These are phyloP conservation scores for Xylaria sp. DNA, from an alignment of 2,329 filamentous ascomycete species.

Conservation along the genomic window DNA sequence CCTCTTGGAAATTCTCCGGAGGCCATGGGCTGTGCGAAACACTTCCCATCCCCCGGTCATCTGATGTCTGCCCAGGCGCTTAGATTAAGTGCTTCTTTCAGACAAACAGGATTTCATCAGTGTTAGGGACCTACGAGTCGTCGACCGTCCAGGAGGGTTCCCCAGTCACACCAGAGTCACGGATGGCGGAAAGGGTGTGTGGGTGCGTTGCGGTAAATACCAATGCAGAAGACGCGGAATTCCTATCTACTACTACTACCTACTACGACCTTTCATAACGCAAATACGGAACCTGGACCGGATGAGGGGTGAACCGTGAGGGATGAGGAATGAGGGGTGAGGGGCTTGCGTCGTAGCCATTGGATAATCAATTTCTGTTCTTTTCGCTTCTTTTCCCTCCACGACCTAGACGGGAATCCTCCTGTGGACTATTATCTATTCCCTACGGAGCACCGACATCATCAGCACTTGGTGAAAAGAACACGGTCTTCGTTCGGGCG, in stretches of 20 bases:
- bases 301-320: too few species aligned
- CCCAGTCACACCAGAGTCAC: conserved; percentile 14
- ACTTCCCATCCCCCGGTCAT: conserved; percentile 9
- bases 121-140: background rate
- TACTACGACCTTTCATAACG: background rate
- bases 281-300: background rate
- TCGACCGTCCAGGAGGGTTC: conserved; percentile 1
- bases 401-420: background rate
- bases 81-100: conserved; percentile 11
- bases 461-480: background rate
- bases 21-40: conserved; percentile 15
- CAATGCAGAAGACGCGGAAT: background rate
- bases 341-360: background rate
- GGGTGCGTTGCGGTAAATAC: conserved; percentile 4
- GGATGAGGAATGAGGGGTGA: background rate
- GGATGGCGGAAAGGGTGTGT: too few species aligned
- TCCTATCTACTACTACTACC: background rate
- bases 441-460: background rate
- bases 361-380: background rate
- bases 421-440: background rate
- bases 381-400: background rate
- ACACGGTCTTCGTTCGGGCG: too few species aligned
- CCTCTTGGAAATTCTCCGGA: background rate
- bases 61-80: conserved; percentile 14
- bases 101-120: conserved; percentile 7